Conservation (phyloP, 2,329 filamentous ascomycete species). For the Didymella lethalis region DNA sequence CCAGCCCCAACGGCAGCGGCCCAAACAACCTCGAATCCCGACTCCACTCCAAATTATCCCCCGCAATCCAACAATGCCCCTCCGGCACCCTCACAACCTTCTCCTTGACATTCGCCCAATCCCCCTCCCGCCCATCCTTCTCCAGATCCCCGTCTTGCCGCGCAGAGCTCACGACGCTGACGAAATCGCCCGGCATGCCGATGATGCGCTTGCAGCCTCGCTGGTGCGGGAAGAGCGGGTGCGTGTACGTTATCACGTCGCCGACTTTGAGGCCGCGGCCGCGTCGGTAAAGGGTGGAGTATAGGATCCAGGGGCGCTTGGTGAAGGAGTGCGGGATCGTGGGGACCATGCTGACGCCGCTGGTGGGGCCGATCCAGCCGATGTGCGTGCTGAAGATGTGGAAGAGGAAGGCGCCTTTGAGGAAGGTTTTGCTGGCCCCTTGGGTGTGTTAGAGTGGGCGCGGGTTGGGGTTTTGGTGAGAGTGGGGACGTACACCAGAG, state of each 20-base stretch:
- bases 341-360: constrained; percentile 88
- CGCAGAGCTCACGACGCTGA: constrained; percentile 69
- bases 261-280: constrained; percentile 77
- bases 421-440: constrained; percentile 24
- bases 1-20: constrained; percentile 82
- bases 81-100: constrained; percentile 79
- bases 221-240: constrained; percentile 68
- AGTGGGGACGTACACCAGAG: constrained; percentile 14
- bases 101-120: constrained; percentile 42
- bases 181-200: constrained; percentile 70
- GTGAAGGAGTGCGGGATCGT: constrained; percentile 63
- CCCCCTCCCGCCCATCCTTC: constrained; percentile 32
- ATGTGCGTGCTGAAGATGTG: constrained; percentile 61
- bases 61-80: constrained; percentile 90
- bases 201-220: constrained; percentile 78
- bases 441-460: constrained; percentile 5
- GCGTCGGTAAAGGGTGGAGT: constrained; percentile 40
- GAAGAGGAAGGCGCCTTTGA: constrained; percentile 30
- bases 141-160: constrained; percentile 37
- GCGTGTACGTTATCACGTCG: constrained; percentile 80
- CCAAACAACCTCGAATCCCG: constrained; percentile 88
- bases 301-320: constrained; percentile 32
- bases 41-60: constrained; percentile 85
- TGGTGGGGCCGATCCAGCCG: constrained; percentile 65
- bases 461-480: not conserved